Base-by-base conservation (phyloP, 164 flowering plant genomes). In the Kalanchoe fedtschenkoi region DNA sequence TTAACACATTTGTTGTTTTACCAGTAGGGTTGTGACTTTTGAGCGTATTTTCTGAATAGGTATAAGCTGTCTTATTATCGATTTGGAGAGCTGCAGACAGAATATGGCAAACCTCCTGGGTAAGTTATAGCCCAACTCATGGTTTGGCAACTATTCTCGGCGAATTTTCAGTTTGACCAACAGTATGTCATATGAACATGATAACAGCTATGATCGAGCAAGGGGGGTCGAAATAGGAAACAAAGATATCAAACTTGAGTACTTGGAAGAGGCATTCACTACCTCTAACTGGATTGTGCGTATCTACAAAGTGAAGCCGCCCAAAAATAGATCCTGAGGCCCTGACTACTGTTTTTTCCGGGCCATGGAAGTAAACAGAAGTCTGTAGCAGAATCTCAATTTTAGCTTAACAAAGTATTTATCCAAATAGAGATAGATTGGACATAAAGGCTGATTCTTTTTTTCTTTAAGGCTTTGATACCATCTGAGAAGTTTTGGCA, bases 201-300 rank as follows among this genome's bases (percentile, higher is more conserved):
- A 4, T 72, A 55, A 60, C 81, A 93, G 97, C 62, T 93, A 76
- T 71, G 99, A 93, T 75, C 87, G 96, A 60, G 99, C 99, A 4
- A 78, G 99, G 60, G 99, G 97, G 15, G 93, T 91, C 65, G 97
- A 95, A 77, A 91, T 95, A 46, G 99, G 99, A 61, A 95, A 95
- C 58, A 95, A 91, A 70, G 95, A 95, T 65, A 76, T 95, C 58
- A 85, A 91, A 70, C 91, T 95, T 21, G 93, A 95, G 68, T 61
- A 95, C 73, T 69, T 95, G 81, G 99, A 95, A 77, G 99, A 95
- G 78, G 99, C 96, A 55, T 95, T 77, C 75, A 95, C 96, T 0
- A 93, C 99, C 29, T 81, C 95, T 28, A 93, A 93, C 76, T 93
- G 97, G 99, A 95, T 95, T 39, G 93, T 95, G 57, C 82, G 99